These are phyloP conservation scores for Fragaria nilgerrensis DNA, from an alignment of 306 rosid species.

Conservation along the genomic window DNA sequence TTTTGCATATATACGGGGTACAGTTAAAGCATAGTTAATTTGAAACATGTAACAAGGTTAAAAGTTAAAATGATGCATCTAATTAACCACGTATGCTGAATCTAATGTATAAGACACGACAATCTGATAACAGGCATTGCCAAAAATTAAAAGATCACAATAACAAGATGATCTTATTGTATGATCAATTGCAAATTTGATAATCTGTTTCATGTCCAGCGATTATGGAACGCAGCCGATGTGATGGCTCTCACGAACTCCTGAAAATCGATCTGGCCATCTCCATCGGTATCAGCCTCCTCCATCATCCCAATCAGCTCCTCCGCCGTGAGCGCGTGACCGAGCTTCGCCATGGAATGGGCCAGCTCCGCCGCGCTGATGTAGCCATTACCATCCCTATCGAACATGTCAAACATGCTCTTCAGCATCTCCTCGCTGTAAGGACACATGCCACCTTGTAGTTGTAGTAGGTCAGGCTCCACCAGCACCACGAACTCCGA, in stretches of 20 bases:
- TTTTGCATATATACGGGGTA: too few species aligned
- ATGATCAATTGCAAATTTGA: neutral
- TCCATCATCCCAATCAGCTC: slow-evolving; percentile 65
- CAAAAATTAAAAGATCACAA: neutral
- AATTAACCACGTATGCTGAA: too few species aligned
- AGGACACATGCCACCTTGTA: slow-evolving; percentile 37
- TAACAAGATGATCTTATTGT: neutral
- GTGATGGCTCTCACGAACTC: slow-evolving; percentile 57
- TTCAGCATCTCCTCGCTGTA: slow-evolving; percentile 53
- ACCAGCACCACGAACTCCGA: slow-evolving; percentile 61
- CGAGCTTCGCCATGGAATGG: slow-evolving; percentile 68
- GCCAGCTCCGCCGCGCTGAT: slow-evolving; percentile 70
- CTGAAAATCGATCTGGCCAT: slow-evolving; percentile 51
- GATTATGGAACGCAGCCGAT: slow-evolving; percentile 66
- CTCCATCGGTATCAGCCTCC: slow-evolving; percentile 67
- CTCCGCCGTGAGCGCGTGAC: slow-evolving; percentile 58
- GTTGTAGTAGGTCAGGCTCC: slow-evolving; percentile 44
- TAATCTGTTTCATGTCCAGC: slow-evolving; percentile 25
- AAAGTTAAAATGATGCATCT: too few species aligned
- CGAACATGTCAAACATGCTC: slow-evolving; percentile 52
- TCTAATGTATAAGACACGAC: too few species aligned
- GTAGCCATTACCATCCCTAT: slow-evolving; percentile 56
- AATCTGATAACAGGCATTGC: neutral
- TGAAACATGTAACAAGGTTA: neutral
- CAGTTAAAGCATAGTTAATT: neutral